Base-by-base conservation (phyloP, 257 asterid genomes). In the Nicotiana undulata region DNA sequence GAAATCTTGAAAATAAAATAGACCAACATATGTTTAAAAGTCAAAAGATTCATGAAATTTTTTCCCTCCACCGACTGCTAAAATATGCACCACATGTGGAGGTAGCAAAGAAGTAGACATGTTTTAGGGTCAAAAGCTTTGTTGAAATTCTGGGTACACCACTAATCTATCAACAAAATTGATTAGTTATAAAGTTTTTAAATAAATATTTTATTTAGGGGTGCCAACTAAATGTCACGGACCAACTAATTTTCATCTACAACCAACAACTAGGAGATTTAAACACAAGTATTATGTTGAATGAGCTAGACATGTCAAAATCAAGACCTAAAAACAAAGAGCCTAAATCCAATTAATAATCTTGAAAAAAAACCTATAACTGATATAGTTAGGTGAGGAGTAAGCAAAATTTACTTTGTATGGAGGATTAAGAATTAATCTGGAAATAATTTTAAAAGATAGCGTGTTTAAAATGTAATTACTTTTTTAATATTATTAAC, bases 161-260 rank as follows among this genome's bases (percentile, higher is more conserved):
- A 24, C 9, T 72, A 72, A 72, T 24, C 9, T 13, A 72, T 72
- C 78, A 72, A 72, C 59, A 46, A n/a, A n/a, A 46, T 58, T 72
- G 40, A 46, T 72, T 70, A 22, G 34, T 46, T 72, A 24, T 22
- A 12, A 24, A 0, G 4, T 5, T 44, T 4, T 1, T 11, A 70
- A 72, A 6, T 22, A 68, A 24, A 9, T 56, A 18, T 56, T 17
- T 56, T 56, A 56, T 22, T 59, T 9, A n/a, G 22, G 18, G 29
- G 5, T 72, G 16, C 37, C 20, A 72, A 66, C 76, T 80, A 82
- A 34, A 16, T 67, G 79, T 80, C 31, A 85, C 83, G 59, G 86
- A 76, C 83, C 88, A 85, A 82, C 88, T 85, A 85, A 80, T 85
- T 60, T 44, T 82, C 88, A 82, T 67, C 88, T 80, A 83, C 64